Base-by-base conservation (phyloP, 2,329 filamentous ascomycete genomes). In the Bipolaris bicolor region DNA sequence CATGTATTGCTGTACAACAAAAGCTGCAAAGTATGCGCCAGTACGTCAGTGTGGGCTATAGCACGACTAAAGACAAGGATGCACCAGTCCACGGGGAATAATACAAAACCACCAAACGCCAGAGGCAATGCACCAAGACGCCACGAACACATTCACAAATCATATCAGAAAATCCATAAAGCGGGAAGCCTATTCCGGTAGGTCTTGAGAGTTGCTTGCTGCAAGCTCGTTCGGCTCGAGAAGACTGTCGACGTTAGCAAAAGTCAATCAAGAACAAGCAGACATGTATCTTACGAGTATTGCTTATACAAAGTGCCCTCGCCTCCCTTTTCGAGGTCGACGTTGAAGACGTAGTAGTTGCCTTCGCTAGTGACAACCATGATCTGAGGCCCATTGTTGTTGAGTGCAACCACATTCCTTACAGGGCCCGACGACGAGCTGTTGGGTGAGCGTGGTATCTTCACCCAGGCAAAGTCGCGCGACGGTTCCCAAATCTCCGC, bases 331-430 rank as follows among this genome's bases (percentile, higher is more conserved):
- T 96, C 93, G 81, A 99, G 86, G 74, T 99, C 93, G 52, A 99
- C 92, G 64, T 91, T 94, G 78, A 94, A 99, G 29, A 98, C 90
- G 68, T 95, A 97, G 72, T 97, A 98, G 22, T 89, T 89, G 9
- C 95, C 95, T 74, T 99, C 95, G 67, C 90, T 97, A 0, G 95
- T 99, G 13, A 97, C 93, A 0, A 98, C 91, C 93, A 99, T 98
- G 47, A 99, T 91, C 70, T 98, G 93, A 0, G 95, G 95, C 24
- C 90, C 93, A 73, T 88, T 96, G 70, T 89, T 95, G 73, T 91
- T 97, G 89, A 99, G 96, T 7, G 95, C 94, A 41, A 99, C 95
- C n/a, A 99, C 94, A 64, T 92, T 97, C 64, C 90, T 84, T 39
- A 96, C 77, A 0, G 91, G 88, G 0, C 83, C 72, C 7, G 68